A percentile compares a stretch with the other conserved stretches of the same genome.
These are phyloP conservation scores for Dalbergia cochinchinensis DNA, from an alignment of 306 rosid species.

Conservation along the genomic window DNA sequence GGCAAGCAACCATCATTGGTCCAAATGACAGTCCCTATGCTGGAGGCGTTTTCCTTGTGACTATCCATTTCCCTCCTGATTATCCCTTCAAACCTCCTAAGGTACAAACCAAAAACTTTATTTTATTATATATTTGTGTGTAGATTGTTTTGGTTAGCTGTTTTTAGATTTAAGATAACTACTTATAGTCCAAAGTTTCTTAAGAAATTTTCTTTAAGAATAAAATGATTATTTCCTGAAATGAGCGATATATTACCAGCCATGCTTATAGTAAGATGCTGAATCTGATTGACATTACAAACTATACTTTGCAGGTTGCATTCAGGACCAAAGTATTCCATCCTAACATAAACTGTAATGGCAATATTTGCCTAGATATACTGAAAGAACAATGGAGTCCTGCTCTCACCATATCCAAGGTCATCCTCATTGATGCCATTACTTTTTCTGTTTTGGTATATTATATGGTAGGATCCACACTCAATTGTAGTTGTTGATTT, in stretches of 20 bases:
- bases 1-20: conserved; percentile 98
- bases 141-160: neutral
- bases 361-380: conserved; percentile 90
- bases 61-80: conserved; percentile 93
- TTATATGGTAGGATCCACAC: no score
- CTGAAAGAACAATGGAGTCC: conserved; percentile 99
- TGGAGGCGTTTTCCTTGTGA: conserved; percentile 91
- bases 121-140: neutral
- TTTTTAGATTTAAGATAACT: neutral
- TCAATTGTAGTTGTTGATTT: no score
- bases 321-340: conserved; percentile 93
- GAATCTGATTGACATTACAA: conserved; percentile 37
- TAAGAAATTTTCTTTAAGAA: no score
- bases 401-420: conserved; percentile 96
- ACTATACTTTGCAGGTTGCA: conserved; percentile 69
- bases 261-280: neutral
- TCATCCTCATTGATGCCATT: conserved; percentile 36
- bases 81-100: conserved; percentile 98
- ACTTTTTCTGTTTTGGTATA: conserved; percentile 1
- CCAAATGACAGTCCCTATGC: conserved; percentile 97
- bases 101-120: conserved; percentile 54
- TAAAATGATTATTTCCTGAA: no score
- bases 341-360: conserved; percentile 89
- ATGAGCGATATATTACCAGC: neutral
- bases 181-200: no score